phyloP scores from a whole-genome alignment of 148 eudicot genomes.

The Cornus controversa region DNA sequence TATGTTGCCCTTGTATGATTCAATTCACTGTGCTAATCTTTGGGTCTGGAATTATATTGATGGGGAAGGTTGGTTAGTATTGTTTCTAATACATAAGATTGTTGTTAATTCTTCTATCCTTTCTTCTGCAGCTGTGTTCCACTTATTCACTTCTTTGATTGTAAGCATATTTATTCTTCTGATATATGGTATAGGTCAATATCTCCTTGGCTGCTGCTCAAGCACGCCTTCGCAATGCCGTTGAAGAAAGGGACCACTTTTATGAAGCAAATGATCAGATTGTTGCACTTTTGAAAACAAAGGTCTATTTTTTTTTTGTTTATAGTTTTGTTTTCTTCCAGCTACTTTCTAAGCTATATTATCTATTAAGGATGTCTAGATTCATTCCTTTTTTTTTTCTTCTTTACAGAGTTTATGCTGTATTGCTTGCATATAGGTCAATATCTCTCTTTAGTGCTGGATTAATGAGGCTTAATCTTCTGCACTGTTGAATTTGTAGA shows the following conservation, averaged over 20 bases:
- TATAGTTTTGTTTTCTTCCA: not conserved
- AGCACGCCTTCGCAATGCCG: constrained; percentile 57
- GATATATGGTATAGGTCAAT: constrained; percentile 43
- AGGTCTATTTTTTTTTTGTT: constrained; percentile 36
- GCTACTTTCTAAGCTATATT: not conserved
- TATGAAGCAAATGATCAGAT: constrained; percentile 71
- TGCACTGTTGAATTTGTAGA: too few species aligned
- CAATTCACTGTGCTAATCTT: not conserved
- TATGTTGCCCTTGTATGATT: not conserved
- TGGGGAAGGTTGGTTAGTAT: not conserved
- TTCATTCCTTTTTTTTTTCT: not conserved
- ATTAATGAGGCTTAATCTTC: too few species aligned
- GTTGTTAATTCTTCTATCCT: not conserved
- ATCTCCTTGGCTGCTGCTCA: constrained; percentile 56
- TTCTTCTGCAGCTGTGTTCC: not conserved
- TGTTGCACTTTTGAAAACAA: constrained; percentile 75
- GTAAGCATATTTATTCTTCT: too few species aligned
- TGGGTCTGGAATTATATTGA: not conserved
- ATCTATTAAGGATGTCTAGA: not conserved
- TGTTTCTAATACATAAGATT: too few species aligned
- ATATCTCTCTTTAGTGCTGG: too few species aligned
- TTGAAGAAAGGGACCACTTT: constrained; percentile 70
- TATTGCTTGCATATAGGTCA: not conserved
- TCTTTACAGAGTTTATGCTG: not conserved
- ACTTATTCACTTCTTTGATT: not conserved